Evolutionary conservation across 345 rosid species (phyloP).

Genomic region (Turritis glabra): DNA sequence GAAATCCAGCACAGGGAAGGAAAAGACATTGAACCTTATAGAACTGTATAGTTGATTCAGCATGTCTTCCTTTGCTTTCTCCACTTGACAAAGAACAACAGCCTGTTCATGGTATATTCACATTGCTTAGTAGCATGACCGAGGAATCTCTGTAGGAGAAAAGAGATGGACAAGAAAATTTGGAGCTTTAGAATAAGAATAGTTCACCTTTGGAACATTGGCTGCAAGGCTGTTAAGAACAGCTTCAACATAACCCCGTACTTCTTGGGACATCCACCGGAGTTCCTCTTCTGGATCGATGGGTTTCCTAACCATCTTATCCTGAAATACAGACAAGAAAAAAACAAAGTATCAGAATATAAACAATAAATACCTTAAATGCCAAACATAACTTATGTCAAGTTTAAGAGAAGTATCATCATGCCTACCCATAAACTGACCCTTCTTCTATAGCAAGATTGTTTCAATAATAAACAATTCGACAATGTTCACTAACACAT

Average conservation of each 20-base stretch:
- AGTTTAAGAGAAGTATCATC: not conserved
- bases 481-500: slow-evolving; percentile 2
- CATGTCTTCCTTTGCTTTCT: slow-evolving; percentile 99
- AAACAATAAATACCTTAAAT: not conserved
- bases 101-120: slow-evolving; percentile 73
- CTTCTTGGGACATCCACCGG: slow-evolving; percentile 99
- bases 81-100: slow-evolving; percentile 99
- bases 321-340: slow-evolving; percentile 48
- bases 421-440: not conserved
- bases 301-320: slow-evolving; percentile 88
- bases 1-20: not conserved
- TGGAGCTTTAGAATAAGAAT: slow-evolving; percentile 19
- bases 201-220: slow-evolving; percentile 87
- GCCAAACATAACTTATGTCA: slow-evolving; percentile 3
- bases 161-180: not conserved
- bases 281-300: slow-evolving; percentile 99
- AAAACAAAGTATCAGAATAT: not conserved
- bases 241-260: slow-evolving; percentile 98
- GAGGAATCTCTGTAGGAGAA: not conserved
- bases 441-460: not conserved
- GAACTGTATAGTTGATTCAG: slow-evolving; percentile 90
- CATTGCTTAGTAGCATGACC: slow-evolving; percentile 19
- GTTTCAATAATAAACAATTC: not conserved
- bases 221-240: slow-evolving; percentile 99
- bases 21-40: slow-evolving; percentile 57